Base-by-base conservation (phyloP, 495 filamentous ascomycete species). In the Astrocystis sublimbata region DNA sequence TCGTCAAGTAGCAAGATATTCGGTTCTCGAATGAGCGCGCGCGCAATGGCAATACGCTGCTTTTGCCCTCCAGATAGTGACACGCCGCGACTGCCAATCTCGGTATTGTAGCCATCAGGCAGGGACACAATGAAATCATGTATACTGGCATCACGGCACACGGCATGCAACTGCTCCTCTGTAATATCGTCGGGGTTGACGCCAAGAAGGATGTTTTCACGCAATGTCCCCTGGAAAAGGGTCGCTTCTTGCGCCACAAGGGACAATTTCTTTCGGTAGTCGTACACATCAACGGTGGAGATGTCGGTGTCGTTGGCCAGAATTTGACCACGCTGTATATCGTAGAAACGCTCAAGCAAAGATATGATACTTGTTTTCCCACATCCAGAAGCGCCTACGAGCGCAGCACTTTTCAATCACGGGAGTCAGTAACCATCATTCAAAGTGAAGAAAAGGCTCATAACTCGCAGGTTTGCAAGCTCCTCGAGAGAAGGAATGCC, bases 51-150 rank as follows among this genome's bases (percentile, higher is more conserved):
- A 33, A 96, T 76, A 24, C 92, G 83, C 72, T 94, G 92, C 71
- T 88, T 88, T 75, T 96, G 92, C 0, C 92, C 92, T 12, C 92
- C 92, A 1, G 85, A 89, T 46, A 96, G 82, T 52, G 85, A 78
- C 13, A 83, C 79, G 5, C 89, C 89, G 65, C 85, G 85, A 19
- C 81, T 83, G 0, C 90, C 89, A 35, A 88, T 86, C 6, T 78
- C 67, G 0, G 89, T 92, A 54, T 81, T 75, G 66, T 87, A 85
- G 0, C 87, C 86, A 8, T 85, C 78, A 0, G 89, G 88, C 5
- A 91, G 74, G 1, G 84, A 85, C 6, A 74, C 67, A 63, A 91
- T 85, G 63, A 91, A 89, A 47, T 89, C 86, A 66, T 83, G 81
- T 58, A 88, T 85, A 62, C 89, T 85, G 31, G 89, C 89, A 55